phyloP scores from a whole-genome alignment of 108 stramenopile species.

The Aurantiochytrium sp. region DNA sequence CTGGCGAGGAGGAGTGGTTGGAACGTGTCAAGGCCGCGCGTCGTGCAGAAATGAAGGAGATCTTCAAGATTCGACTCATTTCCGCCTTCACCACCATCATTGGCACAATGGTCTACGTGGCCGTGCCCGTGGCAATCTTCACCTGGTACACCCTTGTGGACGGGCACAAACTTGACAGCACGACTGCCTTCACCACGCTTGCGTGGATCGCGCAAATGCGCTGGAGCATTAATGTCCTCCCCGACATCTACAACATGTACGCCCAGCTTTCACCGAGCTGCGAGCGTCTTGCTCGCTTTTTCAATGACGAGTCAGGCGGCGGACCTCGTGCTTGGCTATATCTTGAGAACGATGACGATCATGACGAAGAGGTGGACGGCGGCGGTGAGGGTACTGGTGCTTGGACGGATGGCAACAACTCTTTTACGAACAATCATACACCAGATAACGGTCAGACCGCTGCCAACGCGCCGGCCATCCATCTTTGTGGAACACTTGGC shows the following conservation, averaged over 20 bases:
- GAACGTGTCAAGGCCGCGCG: background rate
- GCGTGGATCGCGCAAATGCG: slow-evolving; percentile 17
- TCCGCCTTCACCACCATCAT: background rate
- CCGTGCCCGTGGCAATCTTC: background rate
- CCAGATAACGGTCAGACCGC: background rate
- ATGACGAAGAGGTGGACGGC: too few species aligned
- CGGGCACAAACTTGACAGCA: background rate
- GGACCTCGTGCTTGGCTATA: background rate
- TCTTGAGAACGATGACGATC: background rate
- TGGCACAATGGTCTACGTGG: background rate
- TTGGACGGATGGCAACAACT: too few species aligned
- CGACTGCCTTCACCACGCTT: slow-evolving; percentile 2
- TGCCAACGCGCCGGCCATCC: background rate
- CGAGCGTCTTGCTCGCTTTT: background rate
- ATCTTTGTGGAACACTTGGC: background rate
- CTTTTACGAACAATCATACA: background rate
- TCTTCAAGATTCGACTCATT: background rate
- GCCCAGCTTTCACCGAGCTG: background rate
- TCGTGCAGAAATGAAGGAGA: background rate
- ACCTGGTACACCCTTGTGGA: background rate
- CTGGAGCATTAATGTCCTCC: background rate
- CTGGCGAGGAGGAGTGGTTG: background rate
- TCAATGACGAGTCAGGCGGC: background rate
- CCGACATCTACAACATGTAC: slow-evolving; percentile 19
- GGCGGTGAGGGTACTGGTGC: too few species aligned